Evolutionary conservation across 768 basidiomycete genomes (phyloP).

Genomic region (Steccherinum ochraceum): DNA sequence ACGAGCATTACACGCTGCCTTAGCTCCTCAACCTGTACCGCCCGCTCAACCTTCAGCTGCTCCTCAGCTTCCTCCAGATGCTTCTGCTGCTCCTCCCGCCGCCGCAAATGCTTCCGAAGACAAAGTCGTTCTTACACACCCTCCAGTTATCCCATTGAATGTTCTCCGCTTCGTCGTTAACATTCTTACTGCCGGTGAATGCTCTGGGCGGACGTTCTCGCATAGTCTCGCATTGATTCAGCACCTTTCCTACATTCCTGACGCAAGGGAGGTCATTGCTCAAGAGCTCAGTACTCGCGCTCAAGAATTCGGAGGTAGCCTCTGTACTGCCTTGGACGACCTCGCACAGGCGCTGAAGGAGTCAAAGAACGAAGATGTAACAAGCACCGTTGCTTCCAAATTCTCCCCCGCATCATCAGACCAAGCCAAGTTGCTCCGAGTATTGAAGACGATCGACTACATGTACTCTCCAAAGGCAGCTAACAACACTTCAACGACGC

Average conservation of each 20-base stretch:
- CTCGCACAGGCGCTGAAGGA: conserved; percentile 59
- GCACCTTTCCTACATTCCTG: conserved; percentile 83
- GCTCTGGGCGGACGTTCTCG: conserved; percentile 93
- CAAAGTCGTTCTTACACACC: conserved; percentile 53
- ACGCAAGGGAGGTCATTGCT: conserved; percentile 83
- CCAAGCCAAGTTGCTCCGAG: conserved; percentile 93
- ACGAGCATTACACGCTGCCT: too few species aligned
- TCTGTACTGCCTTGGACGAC: conserved; percentile 74
- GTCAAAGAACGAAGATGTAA: conserved; percentile 46
- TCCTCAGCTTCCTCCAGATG: not conserved
- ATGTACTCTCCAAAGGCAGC: conserved; percentile 72
- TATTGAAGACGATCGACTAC: conserved; percentile 96
- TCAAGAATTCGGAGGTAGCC: conserved; percentile 75
- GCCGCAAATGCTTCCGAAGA: conserved; percentile 19
- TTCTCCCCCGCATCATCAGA: conserved; percentile 93
- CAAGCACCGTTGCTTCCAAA: conserved; percentile 71
- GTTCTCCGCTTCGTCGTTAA: conserved; percentile 93
- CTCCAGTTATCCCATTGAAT: conserved; percentile 79
- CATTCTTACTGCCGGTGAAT: conserved; percentile 95
- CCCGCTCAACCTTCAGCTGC: not conserved
- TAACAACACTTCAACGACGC: conserved; percentile 28
- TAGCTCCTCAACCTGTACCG: not conserved
- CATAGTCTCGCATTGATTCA: conserved; percentile 89
- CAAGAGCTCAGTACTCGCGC: conserved; percentile 82
- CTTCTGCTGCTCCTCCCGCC: not conserved